These are phyloP conservation scores for Marasmius tenuissimus DNA, from an alignment of 1,284 basidiomycete genomes.

Conservation along the genomic window DNA sequence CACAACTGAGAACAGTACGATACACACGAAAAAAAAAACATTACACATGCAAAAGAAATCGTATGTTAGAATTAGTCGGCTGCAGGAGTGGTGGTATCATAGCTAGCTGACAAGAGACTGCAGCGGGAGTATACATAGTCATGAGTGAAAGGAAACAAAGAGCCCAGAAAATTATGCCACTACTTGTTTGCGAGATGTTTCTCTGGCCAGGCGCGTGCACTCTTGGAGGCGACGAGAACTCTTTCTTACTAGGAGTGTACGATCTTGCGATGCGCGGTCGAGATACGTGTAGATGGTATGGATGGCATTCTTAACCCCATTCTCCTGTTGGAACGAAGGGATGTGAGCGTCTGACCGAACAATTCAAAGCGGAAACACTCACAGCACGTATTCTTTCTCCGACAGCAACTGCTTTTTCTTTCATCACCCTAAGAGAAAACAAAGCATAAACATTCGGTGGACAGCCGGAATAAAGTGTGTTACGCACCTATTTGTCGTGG, in stretches of 20 bases:
- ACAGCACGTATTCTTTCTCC: constrained; percentile 63
- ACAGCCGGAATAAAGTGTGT: constrained; percentile 2
- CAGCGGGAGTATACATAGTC: too few relatives aligned
- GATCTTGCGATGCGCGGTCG: constrained; percentile 37
- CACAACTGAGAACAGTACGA: too few relatives aligned
- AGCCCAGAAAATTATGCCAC: too few relatives aligned
- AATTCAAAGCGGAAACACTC: constrained; percentile 7
- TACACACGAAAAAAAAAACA: too few relatives aligned
- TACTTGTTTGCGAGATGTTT: too few relatives aligned
- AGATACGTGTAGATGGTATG: constrained; percentile 50
- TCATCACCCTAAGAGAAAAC: constrained; percentile 48
- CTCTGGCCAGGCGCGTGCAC: too few relatives aligned
- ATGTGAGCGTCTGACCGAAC: background rate
- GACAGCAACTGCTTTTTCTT: constrained; percentile 61
- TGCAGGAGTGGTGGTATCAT: too few relatives aligned
- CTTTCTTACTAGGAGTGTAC: constrained; percentile 18
- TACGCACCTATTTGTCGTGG: constrained; percentile 48
- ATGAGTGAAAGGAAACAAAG: too few relatives aligned
- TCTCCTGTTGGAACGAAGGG: constrained; percentile 34
- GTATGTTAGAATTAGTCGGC: too few relatives aligned
- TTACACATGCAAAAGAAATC: too few relatives aligned
- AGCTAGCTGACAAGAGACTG: too few relatives aligned
- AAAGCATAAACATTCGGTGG: background rate
- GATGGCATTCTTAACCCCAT: constrained; percentile 50
- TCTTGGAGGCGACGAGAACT: too few relatives aligned